Evolutionary conservation across 2,329 filamentous ascomycete species (phyloP).

Genomic region (Penicillium sp.): DNA sequence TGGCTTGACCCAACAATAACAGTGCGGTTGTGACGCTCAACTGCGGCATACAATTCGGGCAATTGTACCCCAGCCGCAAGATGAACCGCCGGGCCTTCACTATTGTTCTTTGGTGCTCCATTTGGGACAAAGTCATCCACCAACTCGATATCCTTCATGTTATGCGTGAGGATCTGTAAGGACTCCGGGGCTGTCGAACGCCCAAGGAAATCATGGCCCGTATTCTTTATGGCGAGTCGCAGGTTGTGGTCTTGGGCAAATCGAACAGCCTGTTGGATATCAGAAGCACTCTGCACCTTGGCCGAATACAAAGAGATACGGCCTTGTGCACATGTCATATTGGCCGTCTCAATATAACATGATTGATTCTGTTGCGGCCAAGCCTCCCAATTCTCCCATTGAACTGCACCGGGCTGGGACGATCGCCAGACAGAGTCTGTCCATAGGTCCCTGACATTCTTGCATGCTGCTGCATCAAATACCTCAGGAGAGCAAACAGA

Average conservation of each 20-base stretch:
- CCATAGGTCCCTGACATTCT: constrained; percentile 12
- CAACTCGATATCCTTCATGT: constrained; percentile 30
- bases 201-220: constrained; percentile 39
- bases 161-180: constrained; percentile 37
- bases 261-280: constrained; percentile 41
- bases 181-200: constrained; percentile 34
- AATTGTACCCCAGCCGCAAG: constrained; percentile 16
- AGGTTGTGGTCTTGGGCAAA: constrained; percentile 37
- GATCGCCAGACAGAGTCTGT: constrained; percentile 37
- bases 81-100: constrained; percentile 14
- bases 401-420: constrained; percentile 36
- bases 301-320: constrained; percentile 40
- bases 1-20: constrained; percentile 11
- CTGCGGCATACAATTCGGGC: constrained; percentile 12
- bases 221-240: constrained; percentile 37
- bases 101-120: constrained; percentile 7
- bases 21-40: constrained; percentile 6
- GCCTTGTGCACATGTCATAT: constrained; percentile 33
- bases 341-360: constrained; percentile 35
- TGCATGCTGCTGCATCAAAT: constrained; percentile 16
- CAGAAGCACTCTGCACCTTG: constrained; percentile 27
- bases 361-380: constrained; percentile 37
- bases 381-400: constrained; percentile 43
- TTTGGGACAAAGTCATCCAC: constrained; percentile 26
- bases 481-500: constrained; percentile 29